Conservation (phyloP, 73 alveolate species). For the Tetrahymena thermophila region DNA sequence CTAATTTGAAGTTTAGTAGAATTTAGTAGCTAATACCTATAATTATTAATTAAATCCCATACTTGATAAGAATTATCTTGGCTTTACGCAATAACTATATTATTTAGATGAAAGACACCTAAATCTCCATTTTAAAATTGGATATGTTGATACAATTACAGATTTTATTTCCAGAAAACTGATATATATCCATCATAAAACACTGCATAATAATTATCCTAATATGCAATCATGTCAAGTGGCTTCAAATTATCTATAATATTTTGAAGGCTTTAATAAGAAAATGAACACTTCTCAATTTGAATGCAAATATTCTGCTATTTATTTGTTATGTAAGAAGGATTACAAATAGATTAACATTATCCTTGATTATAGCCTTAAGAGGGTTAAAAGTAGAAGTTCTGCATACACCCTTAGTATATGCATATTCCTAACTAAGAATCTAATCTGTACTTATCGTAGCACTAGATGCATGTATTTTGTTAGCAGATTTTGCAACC, state of each 20-base stretch:
- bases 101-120: background rate
- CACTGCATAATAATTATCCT: background rate
- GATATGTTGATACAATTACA: background rate
- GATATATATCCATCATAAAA: background rate
- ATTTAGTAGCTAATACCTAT: background rate
- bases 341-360: background rate
- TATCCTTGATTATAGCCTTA: background rate
- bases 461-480: background rate
- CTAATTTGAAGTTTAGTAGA: background rate
- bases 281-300: background rate
- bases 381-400: background rate
- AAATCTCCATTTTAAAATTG: background rate
- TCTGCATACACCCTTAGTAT: background rate
- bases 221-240: background rate
- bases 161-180: background rate
- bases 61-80: background rate
- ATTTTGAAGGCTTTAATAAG: background rate
- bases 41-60: background rate
- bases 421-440: background rate
- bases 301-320: background rate
- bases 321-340: background rate
- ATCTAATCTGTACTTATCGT: background rate
- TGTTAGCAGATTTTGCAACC: background rate
- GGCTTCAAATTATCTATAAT: background rate
- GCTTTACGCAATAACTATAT: background rate